Conservation (phyloP, 2,329 filamentous ascomycete species). For the Colletotrichum sp. region DNA sequence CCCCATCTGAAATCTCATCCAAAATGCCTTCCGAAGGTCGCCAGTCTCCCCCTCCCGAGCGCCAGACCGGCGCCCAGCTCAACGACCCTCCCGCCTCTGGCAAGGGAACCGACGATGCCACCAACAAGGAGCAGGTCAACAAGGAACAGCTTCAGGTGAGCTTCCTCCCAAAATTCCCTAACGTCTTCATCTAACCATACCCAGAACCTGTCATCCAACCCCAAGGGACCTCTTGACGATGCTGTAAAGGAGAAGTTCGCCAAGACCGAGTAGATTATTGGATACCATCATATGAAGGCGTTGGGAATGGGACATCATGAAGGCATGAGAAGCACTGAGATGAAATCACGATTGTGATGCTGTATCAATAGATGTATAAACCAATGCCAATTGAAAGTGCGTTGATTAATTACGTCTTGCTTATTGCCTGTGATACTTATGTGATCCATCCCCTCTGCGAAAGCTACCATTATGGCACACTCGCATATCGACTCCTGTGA, state of each 20-base stretch:
- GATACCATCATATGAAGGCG: background rate
- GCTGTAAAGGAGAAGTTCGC: constrained; percentile 64
- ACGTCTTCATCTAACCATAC: background rate
- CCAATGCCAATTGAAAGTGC: background rate
- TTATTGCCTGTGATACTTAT: background rate
- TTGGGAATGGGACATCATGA: background rate
- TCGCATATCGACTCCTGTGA: background rate
- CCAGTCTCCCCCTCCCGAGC: constrained; percentile 78
- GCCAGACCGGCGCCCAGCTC: constrained; percentile 69
- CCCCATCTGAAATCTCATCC: constrained; percentile 25
- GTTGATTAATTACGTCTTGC: background rate
- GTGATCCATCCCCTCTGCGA: background rate
- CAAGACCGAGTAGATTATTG: constrained; percentile 42
- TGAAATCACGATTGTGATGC: constrained; percentile 3
- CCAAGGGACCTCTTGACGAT: constrained; percentile 67
- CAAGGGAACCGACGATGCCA: constrained; percentile 60
- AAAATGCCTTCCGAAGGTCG: constrained; percentile 73
- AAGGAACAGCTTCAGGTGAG: constrained; percentile 56
- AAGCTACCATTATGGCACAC: fast-evolving
- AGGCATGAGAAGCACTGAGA: background rate
- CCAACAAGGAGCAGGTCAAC: constrained; percentile 58
- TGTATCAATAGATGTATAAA: background rate
- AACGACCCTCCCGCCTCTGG: constrained; percentile 62
- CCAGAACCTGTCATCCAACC: constrained; percentile 67
- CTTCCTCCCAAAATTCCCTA: background rate